A percentile compares a stretch with the other conserved stretches of the same genome.
Conservation (phyloP, 2,329 filamentous ascomycete genomes). For the Exserohilum rostratum region DNA sequence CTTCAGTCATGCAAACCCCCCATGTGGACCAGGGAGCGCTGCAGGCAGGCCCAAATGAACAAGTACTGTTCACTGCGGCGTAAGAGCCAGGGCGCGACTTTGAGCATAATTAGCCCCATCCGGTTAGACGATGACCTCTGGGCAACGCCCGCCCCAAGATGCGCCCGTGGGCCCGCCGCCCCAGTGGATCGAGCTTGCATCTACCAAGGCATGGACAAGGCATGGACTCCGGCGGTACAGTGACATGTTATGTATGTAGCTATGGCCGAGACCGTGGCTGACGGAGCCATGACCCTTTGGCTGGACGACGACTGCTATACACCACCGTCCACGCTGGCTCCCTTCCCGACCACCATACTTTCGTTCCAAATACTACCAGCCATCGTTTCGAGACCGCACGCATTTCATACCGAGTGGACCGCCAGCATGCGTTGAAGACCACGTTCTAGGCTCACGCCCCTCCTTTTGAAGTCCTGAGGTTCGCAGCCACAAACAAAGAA, state of each 20-base stretch:
- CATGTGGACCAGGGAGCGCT: slow-evolving; percentile 11
- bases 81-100: slow-evolving; percentile 29
- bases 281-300: slow-evolving; percentile 4
- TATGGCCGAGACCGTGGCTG: slow-evolving; percentile 20
- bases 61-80: slow-evolving; percentile 21
- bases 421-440: slow-evolving; percentile 12
- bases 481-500: slow-evolving; percentile 13
- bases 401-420: background rate
- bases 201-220: slow-evolving; percentile 3
- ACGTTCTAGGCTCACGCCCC: background rate
- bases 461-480: slow-evolving; percentile 3
- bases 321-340: background rate
- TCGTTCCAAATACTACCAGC: background rate
- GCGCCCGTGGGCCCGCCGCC: slow-evolving; percentile 11
- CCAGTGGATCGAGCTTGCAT: slow-evolving; percentile 16
- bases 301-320: background rate
- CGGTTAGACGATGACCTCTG: slow-evolving; percentile 26
- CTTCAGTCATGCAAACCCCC: slow-evolving; percentile 8
- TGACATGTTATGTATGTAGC: slow-evolving; percentile 12
- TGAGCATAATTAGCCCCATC: slow-evolving; percentile 37
- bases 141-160: slow-evolving; percentile 19
- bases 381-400: background rate
- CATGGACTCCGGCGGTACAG: slow-evolving; percentile 14
- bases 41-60: slow-evolving; percentile 4
- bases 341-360: background rate